Conservation (phyloP, 1,284 basidiomycete species). For the Malassezia dermatis region DNA sequence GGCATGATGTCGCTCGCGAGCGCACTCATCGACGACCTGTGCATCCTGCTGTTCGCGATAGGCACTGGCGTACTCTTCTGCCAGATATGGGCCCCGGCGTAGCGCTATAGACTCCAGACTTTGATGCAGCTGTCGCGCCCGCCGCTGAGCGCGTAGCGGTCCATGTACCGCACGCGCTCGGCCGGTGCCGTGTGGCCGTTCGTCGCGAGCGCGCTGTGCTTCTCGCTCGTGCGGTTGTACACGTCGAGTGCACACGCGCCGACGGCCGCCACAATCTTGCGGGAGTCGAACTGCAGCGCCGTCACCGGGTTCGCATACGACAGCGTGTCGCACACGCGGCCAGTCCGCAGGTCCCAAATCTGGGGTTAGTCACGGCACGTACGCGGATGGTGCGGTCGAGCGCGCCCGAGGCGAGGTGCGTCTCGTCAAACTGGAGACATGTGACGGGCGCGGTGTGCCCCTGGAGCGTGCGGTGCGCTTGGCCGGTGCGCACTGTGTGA, state of each 20-base stretch:
- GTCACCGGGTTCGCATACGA: conserved; percentile 85
- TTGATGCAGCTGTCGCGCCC: conserved; percentile 79
- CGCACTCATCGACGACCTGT: conserved; percentile 10
- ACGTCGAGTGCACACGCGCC: conserved; percentile 90
- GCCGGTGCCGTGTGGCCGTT: conserved; percentile 86
- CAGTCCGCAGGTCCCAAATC: conserved; percentile 84
- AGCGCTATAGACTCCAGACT: conserved; percentile 73
- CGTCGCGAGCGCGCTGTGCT: conserved; percentile 68
- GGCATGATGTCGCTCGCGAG: background rate
- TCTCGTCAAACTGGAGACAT: conserved; percentile 91
- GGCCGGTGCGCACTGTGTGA: conserved; percentile 71
- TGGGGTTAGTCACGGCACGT: conserved; percentile 1
- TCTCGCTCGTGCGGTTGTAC: conserved; percentile 88
- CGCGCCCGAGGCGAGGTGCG: conserved; percentile 79
- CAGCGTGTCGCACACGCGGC: conserved; percentile 75
- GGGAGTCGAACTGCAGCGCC: conserved; percentile 78
- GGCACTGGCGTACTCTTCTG: conserved; percentile 12
- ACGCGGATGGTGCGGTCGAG: conserved; percentile 66
- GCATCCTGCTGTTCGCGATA: conserved; percentile 15
- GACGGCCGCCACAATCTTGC: conserved; percentile 85
- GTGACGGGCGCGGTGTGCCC: conserved; percentile 92
- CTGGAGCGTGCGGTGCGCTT: conserved; percentile 81
- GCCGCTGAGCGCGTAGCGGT: conserved; percentile 84
- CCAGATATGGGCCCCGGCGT: conserved; percentile 1
- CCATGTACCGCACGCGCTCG: conserved; percentile 88